These are phyloP conservation scores for Mycena polygramma DNA, from an alignment of 768 basidiomycete genomes.

Conservation along the genomic window DNA sequence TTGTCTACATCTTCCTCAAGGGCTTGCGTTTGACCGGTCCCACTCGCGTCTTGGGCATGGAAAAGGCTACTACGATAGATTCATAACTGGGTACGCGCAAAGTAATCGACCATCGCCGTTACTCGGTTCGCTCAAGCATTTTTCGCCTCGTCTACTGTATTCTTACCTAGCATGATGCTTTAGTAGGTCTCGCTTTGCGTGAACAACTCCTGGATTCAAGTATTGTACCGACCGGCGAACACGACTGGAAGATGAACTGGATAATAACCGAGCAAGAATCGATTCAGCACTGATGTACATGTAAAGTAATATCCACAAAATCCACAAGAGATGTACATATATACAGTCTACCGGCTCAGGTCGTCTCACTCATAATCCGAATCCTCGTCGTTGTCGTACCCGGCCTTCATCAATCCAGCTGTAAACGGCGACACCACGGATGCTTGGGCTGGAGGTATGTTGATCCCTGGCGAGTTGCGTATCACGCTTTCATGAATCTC, in stretches of 20 bases:
- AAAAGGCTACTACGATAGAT: constrained; percentile 87
- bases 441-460: constrained; percentile 26
- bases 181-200: constrained; percentile 75
- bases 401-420: constrained; percentile 31
- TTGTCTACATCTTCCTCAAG: constrained; percentile 53
- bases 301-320: not conserved
- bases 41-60: constrained; percentile 83
- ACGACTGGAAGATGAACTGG: constrained; percentile 76
- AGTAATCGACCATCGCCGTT: constrained; percentile 62
- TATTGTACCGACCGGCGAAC: constrained; percentile 64
- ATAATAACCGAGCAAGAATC: constrained; percentile 65
- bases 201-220: constrained; percentile 71
- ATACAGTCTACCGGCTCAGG: not conserved
- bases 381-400: constrained; percentile 32
- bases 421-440: constrained; percentile 35
- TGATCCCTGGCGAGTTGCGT: constrained; percentile 26
- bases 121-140: constrained; percentile 60
- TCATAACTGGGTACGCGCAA: constrained; percentile 68
- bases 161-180: constrained; percentile 28
- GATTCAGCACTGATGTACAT: constrained; percentile 14
- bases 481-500: constrained; percentile 28
- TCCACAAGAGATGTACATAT: constrained; percentile 4
- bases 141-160: constrained; percentile 23
- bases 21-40: constrained; percentile 78
- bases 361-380: constrained; percentile 22